Evolutionary conservation across 352 stramenopile species (phyloP).

Genomic region (Pelagophyceae sp.): DNA sequence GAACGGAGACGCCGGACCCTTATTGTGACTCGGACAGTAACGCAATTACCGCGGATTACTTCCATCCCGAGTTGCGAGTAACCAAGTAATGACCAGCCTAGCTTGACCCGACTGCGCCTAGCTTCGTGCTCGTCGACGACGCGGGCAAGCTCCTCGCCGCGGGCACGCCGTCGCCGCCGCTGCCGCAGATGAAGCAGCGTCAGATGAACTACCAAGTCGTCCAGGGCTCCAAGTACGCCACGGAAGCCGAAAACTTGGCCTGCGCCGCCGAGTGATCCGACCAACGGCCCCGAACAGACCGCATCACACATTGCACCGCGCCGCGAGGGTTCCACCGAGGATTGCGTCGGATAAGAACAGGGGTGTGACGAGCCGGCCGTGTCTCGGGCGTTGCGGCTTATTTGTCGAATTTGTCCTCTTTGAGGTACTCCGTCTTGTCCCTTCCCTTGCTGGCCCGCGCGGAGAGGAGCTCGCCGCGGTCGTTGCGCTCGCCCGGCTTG

Average conservation of each 20-base stretch:
- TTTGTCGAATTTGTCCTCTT: slow-evolving; percentile 1
- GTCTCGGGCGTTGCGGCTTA: neutral
- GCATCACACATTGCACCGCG: neutral
- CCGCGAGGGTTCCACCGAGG: neutral
- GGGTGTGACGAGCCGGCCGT: neutral
- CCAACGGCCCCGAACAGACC: neutral
- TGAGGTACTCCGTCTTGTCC: neutral
- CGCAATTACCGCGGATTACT: too few species aligned
- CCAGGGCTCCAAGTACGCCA: slow-evolving; percentile 23
- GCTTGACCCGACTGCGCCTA: neutral
- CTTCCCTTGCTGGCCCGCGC: neutral
- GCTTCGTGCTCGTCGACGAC: slow-evolving; percentile 63
- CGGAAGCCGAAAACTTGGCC: slow-evolving; percentile 12
- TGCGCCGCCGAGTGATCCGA: neutral
- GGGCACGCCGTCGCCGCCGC: slow-evolving; percentile 40
- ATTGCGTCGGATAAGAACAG: neutral
- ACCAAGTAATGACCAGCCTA: too few species aligned
- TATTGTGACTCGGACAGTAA: too few species aligned
- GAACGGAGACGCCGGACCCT: neutral
- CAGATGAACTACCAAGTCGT: slow-evolving; percentile 46
- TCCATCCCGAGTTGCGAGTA: too few species aligned
- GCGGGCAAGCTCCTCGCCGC: slow-evolving; percentile 48
- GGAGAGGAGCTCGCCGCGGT: slow-evolving; percentile 31
- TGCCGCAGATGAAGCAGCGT: slow-evolving; percentile 44
- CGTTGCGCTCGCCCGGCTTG: slow-evolving; percentile 40